Base-by-base conservation (phyloP, 2,329 filamentous ascomycete species). In the Monilinia vaccinii-corymbosi region DNA sequence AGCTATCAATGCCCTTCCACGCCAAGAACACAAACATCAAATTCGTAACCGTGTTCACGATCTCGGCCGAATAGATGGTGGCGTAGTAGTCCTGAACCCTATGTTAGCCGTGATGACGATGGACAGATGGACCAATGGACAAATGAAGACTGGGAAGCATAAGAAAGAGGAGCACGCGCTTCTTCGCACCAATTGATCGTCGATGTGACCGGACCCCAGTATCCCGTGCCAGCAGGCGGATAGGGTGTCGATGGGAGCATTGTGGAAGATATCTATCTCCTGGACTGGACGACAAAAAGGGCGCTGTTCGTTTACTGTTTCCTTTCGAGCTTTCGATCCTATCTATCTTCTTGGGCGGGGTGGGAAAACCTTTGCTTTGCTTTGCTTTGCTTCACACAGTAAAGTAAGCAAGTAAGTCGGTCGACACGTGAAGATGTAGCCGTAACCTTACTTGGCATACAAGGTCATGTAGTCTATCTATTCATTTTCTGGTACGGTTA, bases 181-280 rank as follows among this genome's bases (percentile, higher is more conserved):
- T 51, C 49, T 51, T 51, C 49, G 14, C 49, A 51, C 49, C 49
- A 51, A n/a, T 51, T 51, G 14, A 51, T 51, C 14, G 49, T 51
- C 23, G 49, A 51, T 16, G 49, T 51, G 10, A 51, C 49, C 1
- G 49, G 49, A 3, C 49, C 49, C 49, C 49, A 51, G 21, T 51
- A 51, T 11, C 49, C 49, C 18, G 49, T 21, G 21, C 49, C 49
- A 0, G 49, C 1, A 10, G 49, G 11, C 18, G 49, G 49, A 4
- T 51, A 51, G 34, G 49, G 34, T 10, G 34, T 38, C 18, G 49
- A 51, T 28, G 49, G 49, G n/a, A 51, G 21, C 49, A 51, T 51
- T 3, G 11, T 25, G 11, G 14, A 13, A 9, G 23, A 25, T 23
- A 23, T 36, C 10, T 16, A 3, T 38, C 25, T 3, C 3, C 25